These are phyloP conservation scores for Trichoderma breve DNA, from an alignment of 2,329 filamentous ascomycete genomes.

Conservation along the genomic window DNA sequence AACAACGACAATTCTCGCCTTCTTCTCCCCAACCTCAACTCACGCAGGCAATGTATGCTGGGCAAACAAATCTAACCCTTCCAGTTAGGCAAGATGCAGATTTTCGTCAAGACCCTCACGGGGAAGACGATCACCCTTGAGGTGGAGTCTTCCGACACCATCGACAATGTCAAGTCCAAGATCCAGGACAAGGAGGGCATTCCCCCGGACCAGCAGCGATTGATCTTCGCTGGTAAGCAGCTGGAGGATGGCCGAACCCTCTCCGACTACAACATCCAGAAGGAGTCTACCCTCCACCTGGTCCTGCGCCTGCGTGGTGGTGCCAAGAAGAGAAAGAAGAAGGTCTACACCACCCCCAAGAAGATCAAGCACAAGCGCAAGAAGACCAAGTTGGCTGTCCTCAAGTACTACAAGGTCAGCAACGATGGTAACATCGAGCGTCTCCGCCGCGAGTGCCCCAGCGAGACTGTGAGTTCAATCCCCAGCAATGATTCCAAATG, in stretches of 20 bases:
- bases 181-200: conserved; percentile 99
- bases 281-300: conserved; percentile 98
- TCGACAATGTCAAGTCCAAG: conserved; percentile 99
- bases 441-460: conserved; percentile 94
- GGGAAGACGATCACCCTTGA: conserved; percentile 99
- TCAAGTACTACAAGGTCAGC: conserved; percentile 99
- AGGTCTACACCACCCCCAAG: conserved; percentile 99
- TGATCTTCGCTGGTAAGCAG: conserved; percentile 99
- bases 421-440: conserved; percentile 99
- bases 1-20: neutral
- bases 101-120: conserved; percentile 85
- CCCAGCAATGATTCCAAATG: neutral
- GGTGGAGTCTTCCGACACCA: conserved; percentile 99
- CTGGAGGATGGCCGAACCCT: conserved; percentile 99
- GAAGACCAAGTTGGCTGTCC: conserved; percentile 99
- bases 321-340: conserved; percentile 99
- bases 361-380: conserved; percentile 99
- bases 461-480: conserved; percentile 69
- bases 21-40: neutral
- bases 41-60: neutral
- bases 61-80: conserved; percentile 40
- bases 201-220: conserved; percentile 96
- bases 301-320: conserved; percentile 98
- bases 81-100: conserved; percentile 67
- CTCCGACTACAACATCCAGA: conserved; percentile 99